Percentiles rank a stretch among this genome's conserved stretches.
Conservation (phyloP, 768 basidiomycete genomes). For the Neoboletus subvelutipes region DNA sequence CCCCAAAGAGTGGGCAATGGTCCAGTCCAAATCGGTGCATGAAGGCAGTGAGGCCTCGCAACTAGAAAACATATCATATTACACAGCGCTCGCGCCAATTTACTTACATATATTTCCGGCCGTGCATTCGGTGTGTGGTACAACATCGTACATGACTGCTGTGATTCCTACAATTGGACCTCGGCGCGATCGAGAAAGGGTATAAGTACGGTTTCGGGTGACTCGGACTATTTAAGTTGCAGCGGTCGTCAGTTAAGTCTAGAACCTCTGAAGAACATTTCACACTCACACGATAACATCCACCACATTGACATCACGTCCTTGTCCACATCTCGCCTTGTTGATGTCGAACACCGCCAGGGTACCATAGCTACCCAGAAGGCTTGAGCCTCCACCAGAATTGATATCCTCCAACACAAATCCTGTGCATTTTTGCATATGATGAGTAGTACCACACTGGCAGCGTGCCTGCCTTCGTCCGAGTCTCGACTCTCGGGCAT, state of each 20-base stretch:
- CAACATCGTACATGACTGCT: background rate
- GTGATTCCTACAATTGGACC: slow-evolving; percentile 6
- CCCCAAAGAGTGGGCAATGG: background rate
- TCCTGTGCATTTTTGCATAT: too few species aligned
- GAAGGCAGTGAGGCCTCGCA: background rate
- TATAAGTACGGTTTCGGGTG: slow-evolving; percentile 16
- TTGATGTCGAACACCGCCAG: slow-evolving; percentile 27
- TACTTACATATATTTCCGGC: background rate
- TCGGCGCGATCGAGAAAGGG: slow-evolving; percentile 20
- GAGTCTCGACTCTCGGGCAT: too few species aligned
- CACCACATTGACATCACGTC: slow-evolving; percentile 24
- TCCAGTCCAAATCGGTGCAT: background rate
- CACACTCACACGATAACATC: slow-evolving; percentile 24
- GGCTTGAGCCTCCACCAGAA: background rate
- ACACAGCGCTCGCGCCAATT: background rate
- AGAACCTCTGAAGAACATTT: background rate
- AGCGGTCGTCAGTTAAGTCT: background rate
- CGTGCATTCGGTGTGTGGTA: background rate
- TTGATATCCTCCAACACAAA: background rate
- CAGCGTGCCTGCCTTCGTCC: too few species aligned
- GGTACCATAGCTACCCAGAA: slow-evolving; percentile 14
- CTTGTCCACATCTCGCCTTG: slow-evolving; percentile 33
- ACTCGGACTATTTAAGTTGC: background rate
- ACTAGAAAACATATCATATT: background rate
- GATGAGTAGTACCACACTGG: background rate